Evolutionary conservation across 2,329 filamentous ascomycete species (phyloP).

Genomic region (Chaetomiaceae sp.): DNA sequence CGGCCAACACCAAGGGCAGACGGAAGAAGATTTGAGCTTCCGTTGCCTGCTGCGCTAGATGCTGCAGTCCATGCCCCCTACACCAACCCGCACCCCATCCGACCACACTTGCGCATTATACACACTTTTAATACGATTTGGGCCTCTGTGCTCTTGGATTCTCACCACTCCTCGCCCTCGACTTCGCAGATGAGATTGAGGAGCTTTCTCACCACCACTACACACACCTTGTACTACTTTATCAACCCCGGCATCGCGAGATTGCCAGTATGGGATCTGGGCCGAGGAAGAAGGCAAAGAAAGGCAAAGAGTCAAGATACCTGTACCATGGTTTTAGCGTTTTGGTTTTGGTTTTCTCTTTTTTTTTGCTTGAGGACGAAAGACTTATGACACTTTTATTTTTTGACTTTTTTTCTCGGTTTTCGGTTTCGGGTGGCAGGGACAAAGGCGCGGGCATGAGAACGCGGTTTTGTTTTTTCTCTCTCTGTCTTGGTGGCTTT

Average conservation of each 20-base stretch:
- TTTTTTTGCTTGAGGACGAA: neutral
- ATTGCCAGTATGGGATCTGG: neutral
- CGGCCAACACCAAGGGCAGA: conserved; percentile 31
- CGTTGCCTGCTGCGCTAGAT: neutral
- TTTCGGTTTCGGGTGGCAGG: neutral
- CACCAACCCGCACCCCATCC: neutral
- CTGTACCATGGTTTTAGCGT: conserved; percentile 1
- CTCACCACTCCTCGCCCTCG: neutral
- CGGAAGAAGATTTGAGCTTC: conserved; percentile 25
- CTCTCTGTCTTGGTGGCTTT: neutral
- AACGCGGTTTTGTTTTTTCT: neutral
- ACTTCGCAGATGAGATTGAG: neutral
- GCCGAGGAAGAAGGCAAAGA: neutral
- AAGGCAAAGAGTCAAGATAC: neutral
- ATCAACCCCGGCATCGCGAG: neutral
- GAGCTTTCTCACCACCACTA: neutral
- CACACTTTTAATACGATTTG: conserved; percentile 11
- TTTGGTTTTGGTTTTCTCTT: neutral
- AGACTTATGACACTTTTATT: neutral
- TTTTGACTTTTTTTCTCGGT: neutral
- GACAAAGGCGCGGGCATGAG: neutral
- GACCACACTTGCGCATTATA: conserved; percentile 1
- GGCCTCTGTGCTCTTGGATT: conserved; percentile 1
- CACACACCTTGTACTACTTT: conserved; percentile 2
- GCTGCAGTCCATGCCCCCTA: neutral